Evolutionary conservation across 306 rosid species (phyloP).

Genomic region (Lupinus albus): DNA sequence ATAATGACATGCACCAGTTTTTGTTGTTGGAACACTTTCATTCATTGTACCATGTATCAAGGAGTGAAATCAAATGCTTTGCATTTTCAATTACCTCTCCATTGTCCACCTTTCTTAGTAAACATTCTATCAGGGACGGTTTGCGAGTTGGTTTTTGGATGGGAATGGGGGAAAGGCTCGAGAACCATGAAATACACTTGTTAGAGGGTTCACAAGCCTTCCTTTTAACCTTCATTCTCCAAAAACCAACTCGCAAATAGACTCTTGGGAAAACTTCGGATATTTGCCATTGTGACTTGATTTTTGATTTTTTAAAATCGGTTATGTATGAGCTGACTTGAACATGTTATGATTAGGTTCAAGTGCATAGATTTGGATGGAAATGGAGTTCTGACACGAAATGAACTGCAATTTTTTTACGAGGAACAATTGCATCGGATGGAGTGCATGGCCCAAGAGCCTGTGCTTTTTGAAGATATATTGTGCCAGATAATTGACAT

Average conservation of each 20-base stretch:
- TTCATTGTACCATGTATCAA: neutral
- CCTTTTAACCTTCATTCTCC: slow-evolving; percentile 23
- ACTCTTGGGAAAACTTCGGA: slow-evolving; percentile 2
- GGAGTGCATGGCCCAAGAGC: slow-evolving; percentile 99
- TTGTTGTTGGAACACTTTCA: neutral
- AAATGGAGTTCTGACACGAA: slow-evolving; percentile 87
- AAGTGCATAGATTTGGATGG: slow-evolving; percentile 98
- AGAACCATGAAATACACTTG: too few species aligned
- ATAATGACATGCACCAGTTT: slow-evolving; percentile 1
- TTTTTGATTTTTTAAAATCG: neutral
- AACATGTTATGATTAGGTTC: slow-evolving; percentile 67
- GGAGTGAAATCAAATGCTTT: slow-evolving; percentile 29
- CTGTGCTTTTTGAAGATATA: slow-evolving; percentile 98
- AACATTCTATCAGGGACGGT: neutral
- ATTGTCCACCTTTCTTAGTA: slow-evolving; percentile 24
- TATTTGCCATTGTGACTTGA: slow-evolving; percentile 34
- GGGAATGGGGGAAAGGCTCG: too few species aligned
- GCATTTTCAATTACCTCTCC: slow-evolving; percentile 29
- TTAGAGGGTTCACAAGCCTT: too few species aligned
- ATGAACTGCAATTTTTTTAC: slow-evolving; percentile 94
- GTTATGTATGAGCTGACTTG: slow-evolving; percentile 39
- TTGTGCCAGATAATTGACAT: slow-evolving; percentile 96
- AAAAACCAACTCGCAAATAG: neutral
- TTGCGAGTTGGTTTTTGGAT: too few species aligned
- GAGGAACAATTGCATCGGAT: slow-evolving; percentile 99